A percentile compares a stretch with the other conserved stretches of the same genome.
Conservation (phyloP, 2,329 filamentous ascomycete genomes). For the Beauveria caledonica region DNA sequence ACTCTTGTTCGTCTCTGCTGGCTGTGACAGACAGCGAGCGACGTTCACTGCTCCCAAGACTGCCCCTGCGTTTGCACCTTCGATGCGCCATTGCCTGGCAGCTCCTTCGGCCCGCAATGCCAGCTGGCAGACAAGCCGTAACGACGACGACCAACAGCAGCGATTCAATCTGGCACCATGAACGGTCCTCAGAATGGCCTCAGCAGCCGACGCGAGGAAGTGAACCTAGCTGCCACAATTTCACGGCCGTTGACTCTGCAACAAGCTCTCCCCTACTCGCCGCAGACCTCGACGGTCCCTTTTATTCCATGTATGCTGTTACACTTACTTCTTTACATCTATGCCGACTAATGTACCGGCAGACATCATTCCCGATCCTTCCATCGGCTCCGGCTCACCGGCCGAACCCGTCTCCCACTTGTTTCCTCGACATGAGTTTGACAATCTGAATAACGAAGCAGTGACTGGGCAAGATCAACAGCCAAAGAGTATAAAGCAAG, state of each 20-base stretch:
- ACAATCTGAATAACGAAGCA: slow-evolving; percentile 65
- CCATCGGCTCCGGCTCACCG: slow-evolving; percentile 47
- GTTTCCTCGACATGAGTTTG: slow-evolving; percentile 48
- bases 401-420: slow-evolving; percentile 42
- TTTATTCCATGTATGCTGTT: slow-evolving; percentile 59
- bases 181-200: slow-evolving; percentile 28
- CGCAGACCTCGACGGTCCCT: slow-evolving; percentile 70
- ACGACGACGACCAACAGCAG: slow-evolving; percentile 22
- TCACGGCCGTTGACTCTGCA: slow-evolving; percentile 53
- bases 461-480: slow-evolving; percentile 42
- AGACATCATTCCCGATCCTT: slow-evolving; percentile 61
- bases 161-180: slow-evolving; percentile 23
- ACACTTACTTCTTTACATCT: background rate
- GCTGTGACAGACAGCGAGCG: background rate
- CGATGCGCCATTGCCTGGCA: slow-evolving; percentile 8
- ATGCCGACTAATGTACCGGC: background rate
- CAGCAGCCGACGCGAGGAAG: slow-evolving; percentile 17
- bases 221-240: slow-evolving; percentile 20
- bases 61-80: slow-evolving; percentile 11
- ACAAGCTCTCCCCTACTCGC: slow-evolving; percentile 74
- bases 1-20: background rate
- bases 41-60: background rate
- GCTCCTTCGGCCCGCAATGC: slow-evolving; percentile 24
- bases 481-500: slow-evolving; percentile 61
- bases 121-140: slow-evolving; percentile 21